A percentile compares a stretch with the other conserved stretches of the same genome.
These are phyloP conservation scores for Lodderomyces theae DNA, from an alignment of 1,139 yeast species.

Conservation along the genomic window DNA sequence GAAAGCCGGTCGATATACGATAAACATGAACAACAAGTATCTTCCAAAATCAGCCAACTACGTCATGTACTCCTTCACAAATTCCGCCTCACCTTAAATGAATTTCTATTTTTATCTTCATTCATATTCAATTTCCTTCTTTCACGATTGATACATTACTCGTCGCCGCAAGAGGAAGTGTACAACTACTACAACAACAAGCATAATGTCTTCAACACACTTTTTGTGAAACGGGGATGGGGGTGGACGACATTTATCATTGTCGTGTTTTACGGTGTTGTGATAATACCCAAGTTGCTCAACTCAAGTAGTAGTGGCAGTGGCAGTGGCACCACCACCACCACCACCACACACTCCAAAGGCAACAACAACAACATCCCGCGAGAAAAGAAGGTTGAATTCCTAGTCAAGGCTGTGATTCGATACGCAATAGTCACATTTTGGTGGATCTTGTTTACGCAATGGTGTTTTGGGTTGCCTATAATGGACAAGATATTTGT, in stretches of 20 bases:
- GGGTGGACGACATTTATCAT: conserved; percentile 68
- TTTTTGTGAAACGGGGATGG: conserved; percentile 91
- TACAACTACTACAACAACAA: conserved; percentile 61
- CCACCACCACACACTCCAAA: too few relatives aligned
- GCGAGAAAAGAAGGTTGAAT: neutral
- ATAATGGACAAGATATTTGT: conserved; percentile 84
- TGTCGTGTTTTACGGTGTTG: conserved; percentile 27
- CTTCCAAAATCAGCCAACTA: conserved; percentile 5
- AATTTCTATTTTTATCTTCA: conserved; percentile 26
- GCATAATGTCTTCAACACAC: conserved; percentile 61
- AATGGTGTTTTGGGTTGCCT: conserved; percentile 86
- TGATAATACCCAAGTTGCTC: neutral
- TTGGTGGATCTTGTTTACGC: conserved; percentile 85
- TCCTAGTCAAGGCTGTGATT: conserved; percentile 23
- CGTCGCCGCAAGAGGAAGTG: conserved; percentile 37
- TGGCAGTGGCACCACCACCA: too few relatives aligned
- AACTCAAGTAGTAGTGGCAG: neutral
- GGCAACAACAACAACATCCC: too few relatives aligned
- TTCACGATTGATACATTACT: conserved; percentile 33
- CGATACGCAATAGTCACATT: conserved; percentile 54
- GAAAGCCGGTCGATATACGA: conserved; percentile 17
- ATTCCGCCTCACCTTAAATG: conserved; percentile 14
- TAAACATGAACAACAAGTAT: conserved; percentile 16
- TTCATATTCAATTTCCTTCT: conserved; percentile 31
- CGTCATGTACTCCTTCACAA: conserved; percentile 8